These are phyloP conservation scores for Trichosporon asahii DNA, from an alignment of 1,284 basidiomycete genomes.

Conservation along the genomic window DNA sequence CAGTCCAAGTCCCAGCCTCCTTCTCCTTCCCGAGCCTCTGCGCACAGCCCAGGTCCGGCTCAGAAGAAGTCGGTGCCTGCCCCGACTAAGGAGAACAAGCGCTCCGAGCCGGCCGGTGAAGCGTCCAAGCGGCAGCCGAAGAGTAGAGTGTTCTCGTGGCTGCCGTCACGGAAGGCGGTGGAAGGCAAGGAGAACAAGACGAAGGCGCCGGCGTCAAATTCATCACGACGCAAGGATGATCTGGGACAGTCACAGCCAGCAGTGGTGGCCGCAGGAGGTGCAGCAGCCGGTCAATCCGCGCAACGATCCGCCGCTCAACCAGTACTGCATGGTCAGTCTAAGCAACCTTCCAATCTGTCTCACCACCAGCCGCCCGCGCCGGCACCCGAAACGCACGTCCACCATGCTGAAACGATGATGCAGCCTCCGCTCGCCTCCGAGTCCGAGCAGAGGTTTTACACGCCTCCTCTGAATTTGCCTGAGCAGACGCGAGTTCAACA, in stretches of 20 bases:
- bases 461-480: background rate
- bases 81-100: background rate
- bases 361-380: background rate
- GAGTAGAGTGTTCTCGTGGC: constrained; percentile 5
- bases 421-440: background rate
- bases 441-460: background rate
- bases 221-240: background rate
- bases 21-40: background rate
- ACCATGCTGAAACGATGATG: background rate
- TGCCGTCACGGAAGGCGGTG: background rate
- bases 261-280: background rate
- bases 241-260: background rate
- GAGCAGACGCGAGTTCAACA: background rate
- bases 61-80: background rate
- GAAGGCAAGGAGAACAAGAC: constrained; percentile 1
- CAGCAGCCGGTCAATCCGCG: background rate
- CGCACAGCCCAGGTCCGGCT: background rate
- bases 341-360: constrained; percentile 5
- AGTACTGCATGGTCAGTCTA: constrained; percentile 5
- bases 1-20: background rate
- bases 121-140: background rate
- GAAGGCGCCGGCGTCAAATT: background rate
- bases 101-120: background rate
- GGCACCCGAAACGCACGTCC: background rate
- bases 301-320: background rate